Evolutionary conservation across 768 basidiomycete species (phyloP).

Genomic region (Lanmaoa pseudosensibilis): DNA sequence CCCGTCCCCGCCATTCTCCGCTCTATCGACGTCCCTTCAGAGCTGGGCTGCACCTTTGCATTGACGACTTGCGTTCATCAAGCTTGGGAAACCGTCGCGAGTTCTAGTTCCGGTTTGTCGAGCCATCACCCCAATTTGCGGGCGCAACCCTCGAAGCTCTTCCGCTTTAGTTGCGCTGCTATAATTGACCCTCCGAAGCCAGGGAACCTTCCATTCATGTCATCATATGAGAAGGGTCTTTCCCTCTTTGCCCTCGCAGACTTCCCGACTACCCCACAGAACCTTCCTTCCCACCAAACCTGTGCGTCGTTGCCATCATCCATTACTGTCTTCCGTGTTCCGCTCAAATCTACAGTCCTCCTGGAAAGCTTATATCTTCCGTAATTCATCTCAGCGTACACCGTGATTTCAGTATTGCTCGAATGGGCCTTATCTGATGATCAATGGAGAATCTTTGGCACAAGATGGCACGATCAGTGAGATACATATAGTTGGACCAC

Average conservation of each 20-base stretch:
- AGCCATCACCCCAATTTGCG: background rate
- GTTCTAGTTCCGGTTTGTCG: background rate
- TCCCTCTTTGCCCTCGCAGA: background rate
- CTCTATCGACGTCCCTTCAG: background rate
- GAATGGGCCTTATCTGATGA: slow-evolving; percentile 12
- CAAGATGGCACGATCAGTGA: too few relatives aligned
- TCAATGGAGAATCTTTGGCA: slow-evolving; percentile 11
- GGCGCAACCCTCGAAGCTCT: background rate
- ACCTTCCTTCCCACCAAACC: slow-evolving; percentile 13
- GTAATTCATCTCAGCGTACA: background rate
- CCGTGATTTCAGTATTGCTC: background rate
- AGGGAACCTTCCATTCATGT: slow-evolving; percentile 10
- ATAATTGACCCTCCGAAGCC: slow-evolving; percentile 6
- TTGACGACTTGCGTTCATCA: background rate
- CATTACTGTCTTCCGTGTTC: slow-evolving; percentile 4
- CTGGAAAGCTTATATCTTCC: background rate
- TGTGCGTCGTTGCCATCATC: slow-evolving; percentile 4
- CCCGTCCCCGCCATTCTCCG: background rate
- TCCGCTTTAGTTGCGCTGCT: background rate
- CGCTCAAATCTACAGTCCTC: background rate
- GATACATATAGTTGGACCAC: background rate
- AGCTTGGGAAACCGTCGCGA: background rate
- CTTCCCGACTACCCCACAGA: slow-evolving; percentile 1
- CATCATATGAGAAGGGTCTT: slow-evolving; percentile 7
- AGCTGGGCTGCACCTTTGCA: background rate